Evolutionary conservation across 352 stramenopile species (phyloP).

Genomic region (Elongisporangium anandrum): DNA sequence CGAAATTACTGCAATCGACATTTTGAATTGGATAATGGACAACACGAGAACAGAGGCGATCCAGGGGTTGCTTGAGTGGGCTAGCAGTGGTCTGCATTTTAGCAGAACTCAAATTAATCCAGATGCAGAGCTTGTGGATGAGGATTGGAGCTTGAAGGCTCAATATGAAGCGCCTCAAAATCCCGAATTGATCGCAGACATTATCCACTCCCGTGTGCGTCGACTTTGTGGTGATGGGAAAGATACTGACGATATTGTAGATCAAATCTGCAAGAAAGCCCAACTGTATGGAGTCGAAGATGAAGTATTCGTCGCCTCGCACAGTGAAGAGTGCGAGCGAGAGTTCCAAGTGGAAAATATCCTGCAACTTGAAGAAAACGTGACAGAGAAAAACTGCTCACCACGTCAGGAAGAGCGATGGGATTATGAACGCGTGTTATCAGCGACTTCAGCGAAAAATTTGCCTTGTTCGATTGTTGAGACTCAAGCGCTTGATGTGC

Average conservation of each 20-base stretch:
- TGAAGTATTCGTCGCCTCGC: conserved; percentile 30
- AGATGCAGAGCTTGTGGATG: conserved; percentile 25
- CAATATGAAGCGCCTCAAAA: conserved; percentile 27
- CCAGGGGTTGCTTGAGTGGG: conserved; percentile 72
- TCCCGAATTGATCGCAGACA: conserved; percentile 24
- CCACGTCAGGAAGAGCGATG: conserved; percentile 19
- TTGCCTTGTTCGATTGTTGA: not conserved
- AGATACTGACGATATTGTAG: conserved; percentile 3
- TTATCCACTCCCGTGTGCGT: conserved; percentile 20
- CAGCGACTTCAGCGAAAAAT: conserved; percentile 2
- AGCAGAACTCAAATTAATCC: conserved; percentile 19
- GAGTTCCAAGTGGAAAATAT: conserved; percentile 58
- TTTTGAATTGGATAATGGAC: conserved; percentile 86
- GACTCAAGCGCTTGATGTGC: not conserved
- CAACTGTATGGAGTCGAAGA: conserved; percentile 29
- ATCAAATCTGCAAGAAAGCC: conserved; percentile 12
- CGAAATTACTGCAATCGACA: conserved; percentile 24
- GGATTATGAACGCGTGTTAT: conserved; percentile 14
- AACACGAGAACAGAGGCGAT: conserved; percentile 75
- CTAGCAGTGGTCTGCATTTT: conserved; percentile 70
- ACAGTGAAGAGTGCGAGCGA: conserved; percentile 49
- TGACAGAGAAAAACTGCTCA: conserved; percentile 2
- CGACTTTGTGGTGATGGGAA: conserved; percentile 1
- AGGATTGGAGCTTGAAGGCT: conserved; percentile 42
- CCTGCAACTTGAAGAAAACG: conserved; percentile 26